Percentiles rank a stretch among this genome's conserved stretches.
These are phyloP conservation scores for Scenedesmus sp. DNA, from an alignment of 163 green algal species.

Conservation along the genomic window DNA sequence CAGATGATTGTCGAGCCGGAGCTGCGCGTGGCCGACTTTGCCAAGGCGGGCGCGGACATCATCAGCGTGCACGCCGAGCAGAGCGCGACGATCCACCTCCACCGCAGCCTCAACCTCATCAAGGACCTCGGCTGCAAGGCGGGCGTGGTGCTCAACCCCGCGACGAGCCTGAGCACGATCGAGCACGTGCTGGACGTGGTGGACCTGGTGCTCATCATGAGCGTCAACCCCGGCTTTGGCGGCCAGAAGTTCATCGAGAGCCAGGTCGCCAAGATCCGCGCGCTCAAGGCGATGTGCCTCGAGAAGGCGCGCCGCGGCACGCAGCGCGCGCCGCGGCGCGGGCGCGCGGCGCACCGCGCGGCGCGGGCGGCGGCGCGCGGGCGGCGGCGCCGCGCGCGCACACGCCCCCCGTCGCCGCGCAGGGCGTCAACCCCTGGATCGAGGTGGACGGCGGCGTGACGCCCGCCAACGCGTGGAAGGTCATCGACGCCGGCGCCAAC, in stretches of 20 bases:
- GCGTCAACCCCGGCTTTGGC: slow-evolving; percentile 93
- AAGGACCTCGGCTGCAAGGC: slow-evolving; percentile 97
- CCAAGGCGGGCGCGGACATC: slow-evolving; percentile 97
- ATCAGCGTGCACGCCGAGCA: slow-evolving; percentile 96
- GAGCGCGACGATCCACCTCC: slow-evolving; percentile 95
- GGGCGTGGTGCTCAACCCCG: slow-evolving; percentile 98
- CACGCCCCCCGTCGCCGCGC: not conserved
- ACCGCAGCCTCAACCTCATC: slow-evolving; percentile 89
- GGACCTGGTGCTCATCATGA: slow-evolving; percentile 98
- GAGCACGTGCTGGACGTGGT: slow-evolving; percentile 92
- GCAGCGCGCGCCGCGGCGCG: not conserved
- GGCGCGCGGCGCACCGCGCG: no score
- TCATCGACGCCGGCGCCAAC: slow-evolving; percentile 98
- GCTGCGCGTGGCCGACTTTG: slow-evolving; percentile 92
- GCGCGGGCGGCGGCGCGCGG: not conserved
- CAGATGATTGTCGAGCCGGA: slow-evolving; percentile 99
- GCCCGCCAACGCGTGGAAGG: slow-evolving; percentile 93
- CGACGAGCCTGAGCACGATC: slow-evolving; percentile 83
- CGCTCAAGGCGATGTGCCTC: slow-evolving; percentile 90
- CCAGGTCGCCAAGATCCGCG: slow-evolving; percentile 92
- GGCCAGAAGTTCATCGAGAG: slow-evolving; percentile 98
- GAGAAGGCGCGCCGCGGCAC: slow-evolving; percentile 63
- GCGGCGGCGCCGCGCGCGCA: not conserved
- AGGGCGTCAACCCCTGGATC: slow-evolving; percentile 97
- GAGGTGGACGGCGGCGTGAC: slow-evolving; percentile 97